Conservation (phyloP, 1,139 yeast genomes). For the Hanseniaspora sp. region DNA sequence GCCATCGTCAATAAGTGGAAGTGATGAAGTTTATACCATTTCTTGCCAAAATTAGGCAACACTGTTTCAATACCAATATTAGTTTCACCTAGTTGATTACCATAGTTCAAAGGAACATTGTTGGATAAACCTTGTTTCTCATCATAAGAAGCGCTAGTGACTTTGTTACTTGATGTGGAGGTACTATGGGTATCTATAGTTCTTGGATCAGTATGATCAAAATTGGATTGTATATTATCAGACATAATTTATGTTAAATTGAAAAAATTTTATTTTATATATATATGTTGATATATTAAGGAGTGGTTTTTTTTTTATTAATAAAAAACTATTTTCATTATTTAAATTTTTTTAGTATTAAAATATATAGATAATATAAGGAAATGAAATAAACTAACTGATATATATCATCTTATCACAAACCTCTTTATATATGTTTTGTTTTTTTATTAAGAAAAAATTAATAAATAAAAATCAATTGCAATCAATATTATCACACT, state of each 20-base stretch:
- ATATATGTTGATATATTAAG: no score
- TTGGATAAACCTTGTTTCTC: conserved; percentile 39
- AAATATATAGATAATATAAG: no score
- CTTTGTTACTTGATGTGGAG: not conserved
- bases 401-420: no score
- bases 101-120: conserved; percentile 21
- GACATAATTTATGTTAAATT: not conserved
- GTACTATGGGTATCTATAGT: not conserved
- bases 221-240: not conserved
- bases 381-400: no score
- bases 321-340: no score
- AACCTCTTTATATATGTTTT: no score
- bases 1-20: conserved; percentile 20
- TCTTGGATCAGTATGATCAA: not conserved
- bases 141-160: not conserved
- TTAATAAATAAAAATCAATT: no score
- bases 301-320: not conserved
- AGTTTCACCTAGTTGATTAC: conserved; percentile 33
- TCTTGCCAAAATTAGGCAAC: conserved; percentile 6
- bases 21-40: conserved; percentile 14
- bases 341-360: no score
- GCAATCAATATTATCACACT: no score
- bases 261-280: no score
- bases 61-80: conserved; percentile 17
- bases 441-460: no score